These are phyloP conservation scores for Saccharomycopsis fermentans DNA, from an alignment of 805 yeast genomes.

Conservation along the genomic window DNA sequence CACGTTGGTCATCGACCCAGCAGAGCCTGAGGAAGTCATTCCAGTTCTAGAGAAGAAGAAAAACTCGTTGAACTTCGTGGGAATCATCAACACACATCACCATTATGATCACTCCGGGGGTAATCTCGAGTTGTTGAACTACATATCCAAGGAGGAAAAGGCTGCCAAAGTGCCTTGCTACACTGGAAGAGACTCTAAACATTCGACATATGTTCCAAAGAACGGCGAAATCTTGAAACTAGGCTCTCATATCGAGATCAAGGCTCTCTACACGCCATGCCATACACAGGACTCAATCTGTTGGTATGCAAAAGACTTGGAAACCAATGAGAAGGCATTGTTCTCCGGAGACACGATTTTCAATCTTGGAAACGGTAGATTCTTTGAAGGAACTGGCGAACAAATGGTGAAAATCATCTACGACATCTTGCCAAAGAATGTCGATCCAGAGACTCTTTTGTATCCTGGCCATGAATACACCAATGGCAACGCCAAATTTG, in stretches of 20 bases:
- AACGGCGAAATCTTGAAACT: slow-evolving; percentile 51
- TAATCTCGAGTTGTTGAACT: slow-evolving; percentile 32
- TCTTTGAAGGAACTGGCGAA: slow-evolving; percentile 80
- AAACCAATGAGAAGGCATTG: slow-evolving; percentile 57
- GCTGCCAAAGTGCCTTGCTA: slow-evolving; percentile 51
- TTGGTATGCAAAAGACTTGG: slow-evolving; percentile 59
- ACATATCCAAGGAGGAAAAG: slow-evolving; percentile 21
- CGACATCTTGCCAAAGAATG: slow-evolving; percentile 36
- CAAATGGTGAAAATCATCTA: slow-evolving; percentile 73
- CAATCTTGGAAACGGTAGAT: slow-evolving; percentile 88
- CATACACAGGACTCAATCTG: slow-evolving; percentile 96
- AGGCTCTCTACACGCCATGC: slow-evolving; percentile 92
- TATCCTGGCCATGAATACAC: slow-evolving; percentile 98
- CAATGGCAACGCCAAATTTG: slow-evolving; percentile 66
- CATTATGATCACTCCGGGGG: slow-evolving; percentile 95
- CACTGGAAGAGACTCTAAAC: slow-evolving; percentile 77
- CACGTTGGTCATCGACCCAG: slow-evolving; percentile 89
- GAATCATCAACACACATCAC: slow-evolving; percentile 92
- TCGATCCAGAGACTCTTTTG: slow-evolving; percentile 64
- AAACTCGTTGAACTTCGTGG: slow-evolving; percentile 38
- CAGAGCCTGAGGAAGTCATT: slow-evolving; percentile 57
- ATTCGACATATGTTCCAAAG: slow-evolving; percentile 60
- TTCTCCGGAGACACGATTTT: slow-evolving; percentile 96
- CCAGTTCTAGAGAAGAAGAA: slow-evolving; percentile 6
- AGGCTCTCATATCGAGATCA: slow-evolving; percentile 55